Conservation (phyloP, 2,329 filamentous ascomycete genomes). For the Aspergillus fumigatiaffinis region DNA sequence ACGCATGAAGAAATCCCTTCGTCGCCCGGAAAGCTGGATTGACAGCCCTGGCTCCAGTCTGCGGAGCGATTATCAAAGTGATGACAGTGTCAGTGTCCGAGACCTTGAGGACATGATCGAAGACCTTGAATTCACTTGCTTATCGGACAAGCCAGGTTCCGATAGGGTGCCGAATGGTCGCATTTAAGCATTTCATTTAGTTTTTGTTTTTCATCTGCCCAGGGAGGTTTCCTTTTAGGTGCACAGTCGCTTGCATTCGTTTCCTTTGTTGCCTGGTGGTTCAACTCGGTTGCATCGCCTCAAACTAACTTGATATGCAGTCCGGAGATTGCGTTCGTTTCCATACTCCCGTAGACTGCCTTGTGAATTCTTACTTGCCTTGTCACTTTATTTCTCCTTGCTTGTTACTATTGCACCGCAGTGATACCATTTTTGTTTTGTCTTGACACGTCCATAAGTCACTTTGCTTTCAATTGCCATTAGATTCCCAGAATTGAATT, state of each 20-base stretch:
- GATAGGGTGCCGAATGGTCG: not conserved
- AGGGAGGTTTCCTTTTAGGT: not conserved
- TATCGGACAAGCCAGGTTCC: slow-evolving; percentile 20
- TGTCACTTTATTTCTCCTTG: not conserved
- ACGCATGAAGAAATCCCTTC: slow-evolving; percentile 6
- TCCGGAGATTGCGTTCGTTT: not conserved
- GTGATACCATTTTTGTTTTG: not conserved
- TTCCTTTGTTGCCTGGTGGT: not conserved
- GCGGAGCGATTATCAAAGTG: slow-evolving; percentile 22
- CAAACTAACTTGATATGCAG: not conserved
- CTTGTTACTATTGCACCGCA: not conserved
- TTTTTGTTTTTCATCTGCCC: not conserved
- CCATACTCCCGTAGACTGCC: not conserved
- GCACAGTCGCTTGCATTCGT: not conserved
- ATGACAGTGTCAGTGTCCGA: slow-evolving; percentile 20
- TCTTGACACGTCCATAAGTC: not conserved
- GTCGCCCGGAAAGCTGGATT: slow-evolving; percentile 27
- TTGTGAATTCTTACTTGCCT: not conserved
- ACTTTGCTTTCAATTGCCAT: not conserved
- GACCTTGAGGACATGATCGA: slow-evolving; percentile 32
- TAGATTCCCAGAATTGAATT: not conserved
- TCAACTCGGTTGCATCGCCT: not conserved
- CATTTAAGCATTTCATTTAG: not conserved
- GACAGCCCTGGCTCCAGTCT: slow-evolving; percentile 27
- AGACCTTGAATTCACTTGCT: slow-evolving; percentile 31